Conservation (phyloP, 331 rosid species). For the Rosa hybrid region DNA sequence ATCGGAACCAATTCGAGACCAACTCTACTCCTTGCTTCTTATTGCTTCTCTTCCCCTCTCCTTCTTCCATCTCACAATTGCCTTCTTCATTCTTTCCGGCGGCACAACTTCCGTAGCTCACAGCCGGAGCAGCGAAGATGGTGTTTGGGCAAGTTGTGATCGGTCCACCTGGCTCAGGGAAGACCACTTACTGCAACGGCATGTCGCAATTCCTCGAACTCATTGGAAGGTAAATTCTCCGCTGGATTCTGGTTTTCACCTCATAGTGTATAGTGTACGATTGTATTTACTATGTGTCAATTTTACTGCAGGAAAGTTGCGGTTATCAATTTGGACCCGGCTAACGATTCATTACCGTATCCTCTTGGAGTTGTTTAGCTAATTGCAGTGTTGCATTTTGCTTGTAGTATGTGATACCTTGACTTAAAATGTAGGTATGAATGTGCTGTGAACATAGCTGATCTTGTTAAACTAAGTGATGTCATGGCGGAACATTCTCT, state of each 20-base stretch:
- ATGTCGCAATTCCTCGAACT: constrained; percentile 90
- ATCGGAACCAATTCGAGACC: background rate
- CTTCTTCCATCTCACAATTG: background rate
- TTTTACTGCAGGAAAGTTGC: constrained; percentile 76
- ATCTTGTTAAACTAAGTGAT: constrained; percentile 75
- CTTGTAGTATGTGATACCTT: constrained; percentile 30
- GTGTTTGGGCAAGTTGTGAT: constrained; percentile 92
- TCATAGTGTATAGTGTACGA: no score
- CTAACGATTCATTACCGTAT: constrained; percentile 91
- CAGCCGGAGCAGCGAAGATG: constrained; percentile 37
- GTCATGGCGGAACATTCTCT: constrained; percentile 83
- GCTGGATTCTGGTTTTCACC: background rate
- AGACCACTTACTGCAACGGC: constrained; percentile 96
- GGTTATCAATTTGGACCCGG: constrained; percentile 89
- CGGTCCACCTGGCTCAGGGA: constrained; percentile 97
- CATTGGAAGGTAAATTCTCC: constrained; percentile 66
- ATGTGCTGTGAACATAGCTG: constrained; percentile 79
- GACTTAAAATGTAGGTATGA: constrained; percentile 63
- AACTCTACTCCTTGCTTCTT: background rate
- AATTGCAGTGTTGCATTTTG: background rate
- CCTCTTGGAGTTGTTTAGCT: constrained; percentile 26
- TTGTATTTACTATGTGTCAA: background rate
- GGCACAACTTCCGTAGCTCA: background rate
- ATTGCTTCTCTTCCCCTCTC: no score
- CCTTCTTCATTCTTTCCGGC: background rate